These are phyloP conservation scores for Candida tibetensis DNA, from an alignment of 805 yeast genomes.

Conservation along the genomic window DNA sequence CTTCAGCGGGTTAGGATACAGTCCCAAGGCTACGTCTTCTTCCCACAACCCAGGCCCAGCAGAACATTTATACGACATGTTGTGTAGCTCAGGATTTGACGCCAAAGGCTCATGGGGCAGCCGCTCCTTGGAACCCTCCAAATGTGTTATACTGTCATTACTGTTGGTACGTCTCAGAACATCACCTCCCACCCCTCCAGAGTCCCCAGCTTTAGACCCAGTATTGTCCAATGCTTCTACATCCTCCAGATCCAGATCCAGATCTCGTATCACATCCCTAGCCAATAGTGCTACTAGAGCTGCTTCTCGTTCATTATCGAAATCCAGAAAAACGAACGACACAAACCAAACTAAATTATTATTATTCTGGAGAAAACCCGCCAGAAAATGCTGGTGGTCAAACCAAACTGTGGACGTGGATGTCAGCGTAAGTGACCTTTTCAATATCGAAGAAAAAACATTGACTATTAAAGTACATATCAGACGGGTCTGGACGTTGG, in stretches of 20 bases:
- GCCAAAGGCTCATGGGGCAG: slow-evolving; percentile 78
- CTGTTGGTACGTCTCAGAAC: slow-evolving; percentile 61
- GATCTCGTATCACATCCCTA: slow-evolving; percentile 57
- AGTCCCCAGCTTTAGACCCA: slow-evolving; percentile 37
- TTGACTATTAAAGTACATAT: slow-evolving; percentile 66
- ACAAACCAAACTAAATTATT: slow-evolving; percentile 58
- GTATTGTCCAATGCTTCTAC: slow-evolving; percentile 41
- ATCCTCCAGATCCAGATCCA: slow-evolving; percentile 35
- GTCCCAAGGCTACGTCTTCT: slow-evolving; percentile 26
- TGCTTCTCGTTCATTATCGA: slow-evolving; percentile 56
- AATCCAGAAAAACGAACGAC: slow-evolving; percentile 42
- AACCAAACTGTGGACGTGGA: slow-evolving; percentile 52
- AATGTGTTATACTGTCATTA: slow-evolving; percentile 82
- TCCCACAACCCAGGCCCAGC: slow-evolving; percentile 74
- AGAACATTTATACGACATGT: slow-evolving; percentile 92
- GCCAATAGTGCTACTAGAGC: slow-evolving; percentile 57
- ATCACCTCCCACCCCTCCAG: slow-evolving; percentile 36
- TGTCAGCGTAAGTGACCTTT: slow-evolving; percentile 24
- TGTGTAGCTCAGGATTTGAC: slow-evolving; percentile 82
- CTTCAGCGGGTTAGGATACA: slow-evolving; percentile 77
- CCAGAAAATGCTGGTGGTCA: slow-evolving; percentile 98
- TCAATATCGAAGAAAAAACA: slow-evolving; percentile 22
- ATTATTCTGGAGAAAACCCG: slow-evolving; percentile 96
- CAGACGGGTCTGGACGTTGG: slow-evolving; percentile 96
- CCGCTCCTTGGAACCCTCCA: slow-evolving; percentile 81